Percentiles rank a stretch among this genome's conserved stretches.
Evolutionary conservation across 2,329 filamentous ascomycete species (phyloP).

Genomic region (Trichoderma sp.): DNA sequence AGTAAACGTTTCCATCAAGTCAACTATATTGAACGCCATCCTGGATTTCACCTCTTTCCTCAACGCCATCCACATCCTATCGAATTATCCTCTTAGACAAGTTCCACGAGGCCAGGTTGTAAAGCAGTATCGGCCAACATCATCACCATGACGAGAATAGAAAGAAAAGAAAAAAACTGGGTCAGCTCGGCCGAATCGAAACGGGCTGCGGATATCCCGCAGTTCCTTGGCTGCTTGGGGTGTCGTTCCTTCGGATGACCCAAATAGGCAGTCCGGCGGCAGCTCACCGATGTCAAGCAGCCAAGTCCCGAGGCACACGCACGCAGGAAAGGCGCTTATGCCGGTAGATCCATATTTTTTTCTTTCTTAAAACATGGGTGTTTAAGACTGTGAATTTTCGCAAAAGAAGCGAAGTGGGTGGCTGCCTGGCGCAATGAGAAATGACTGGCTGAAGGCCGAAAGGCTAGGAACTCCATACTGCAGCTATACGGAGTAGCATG

Average conservation of each 20-base stretch:
- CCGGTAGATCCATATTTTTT: slow-evolving; percentile 22
- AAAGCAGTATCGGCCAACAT: neutral
- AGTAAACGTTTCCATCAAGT: too few relatives aligned
- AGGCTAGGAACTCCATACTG: neutral
- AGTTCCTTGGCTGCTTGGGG: neutral
- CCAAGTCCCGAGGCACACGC: slow-evolving; percentile 15
- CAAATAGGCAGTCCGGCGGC: slow-evolving; percentile 7
- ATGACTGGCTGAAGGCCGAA: neutral
- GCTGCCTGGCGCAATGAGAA: neutral
- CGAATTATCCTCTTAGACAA: neutral
- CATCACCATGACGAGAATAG: slow-evolving; percentile 6
- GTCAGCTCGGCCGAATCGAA: neutral
- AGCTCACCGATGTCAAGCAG: neutral
- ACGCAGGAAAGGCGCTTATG: slow-evolving; percentile 10
- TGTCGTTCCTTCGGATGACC: slow-evolving; percentile 6
- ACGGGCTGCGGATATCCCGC: neutral
- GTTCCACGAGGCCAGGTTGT: neutral
- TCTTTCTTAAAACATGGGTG: neutral
- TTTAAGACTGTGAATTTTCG: neutral
- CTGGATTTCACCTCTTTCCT: neutral
- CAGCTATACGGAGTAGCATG: neutral
- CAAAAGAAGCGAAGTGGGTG: neutral
- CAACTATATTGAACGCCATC: too few relatives aligned
- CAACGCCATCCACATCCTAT: neutral
- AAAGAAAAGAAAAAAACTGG: neutral